phyloP scores from a whole-genome alignment of 2,329 filamentous ascomycete genomes.

The Amauroascus niger region DNA sequence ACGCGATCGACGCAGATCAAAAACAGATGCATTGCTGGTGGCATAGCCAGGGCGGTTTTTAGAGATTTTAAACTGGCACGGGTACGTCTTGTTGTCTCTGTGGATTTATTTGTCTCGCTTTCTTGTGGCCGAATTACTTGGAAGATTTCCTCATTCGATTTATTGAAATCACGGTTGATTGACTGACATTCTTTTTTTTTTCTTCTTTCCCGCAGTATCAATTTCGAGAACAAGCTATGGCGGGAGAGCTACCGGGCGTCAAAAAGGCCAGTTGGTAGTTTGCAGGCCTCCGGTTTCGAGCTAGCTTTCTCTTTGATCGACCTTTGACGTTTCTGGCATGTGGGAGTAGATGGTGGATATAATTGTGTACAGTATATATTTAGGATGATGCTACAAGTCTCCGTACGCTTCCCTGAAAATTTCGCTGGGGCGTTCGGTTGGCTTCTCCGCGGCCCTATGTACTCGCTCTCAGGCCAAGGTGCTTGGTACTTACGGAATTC shows the following conservation, averaged over 20 bases:
- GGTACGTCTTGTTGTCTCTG: constrained; percentile 48
- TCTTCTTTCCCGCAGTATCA: constrained; percentile 57
- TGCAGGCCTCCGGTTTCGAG: background rate
- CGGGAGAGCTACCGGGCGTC: constrained; percentile 78
- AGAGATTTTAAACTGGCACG: constrained; percentile 85
- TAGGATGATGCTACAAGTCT: background rate
- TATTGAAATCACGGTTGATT: background rate
- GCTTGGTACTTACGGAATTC: no score
- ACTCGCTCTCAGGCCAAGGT: no score
- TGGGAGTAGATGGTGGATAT: constrained; percentile 3
- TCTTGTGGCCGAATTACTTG: background rate
- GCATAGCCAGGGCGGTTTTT: constrained; percentile 82
- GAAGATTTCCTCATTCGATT: background rate
- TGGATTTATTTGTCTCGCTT: background rate
- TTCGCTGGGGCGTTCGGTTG: background rate
- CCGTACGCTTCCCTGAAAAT: background rate
- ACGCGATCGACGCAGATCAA: constrained; percentile 87
- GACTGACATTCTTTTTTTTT: constrained; percentile 20
- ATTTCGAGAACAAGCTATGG: constrained; percentile 82
- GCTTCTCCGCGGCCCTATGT: background rate
- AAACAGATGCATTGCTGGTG: constrained; percentile 85
- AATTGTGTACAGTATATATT: constrained; percentile 2
- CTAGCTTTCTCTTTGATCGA: background rate
- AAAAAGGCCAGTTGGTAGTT: constrained; percentile 90
- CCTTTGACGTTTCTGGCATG: constrained; percentile 1